These are phyloP conservation scores for Exophiala oligosperma DNA, from an alignment of 2,329 filamentous ascomycete genomes.

Conservation along the genomic window DNA sequence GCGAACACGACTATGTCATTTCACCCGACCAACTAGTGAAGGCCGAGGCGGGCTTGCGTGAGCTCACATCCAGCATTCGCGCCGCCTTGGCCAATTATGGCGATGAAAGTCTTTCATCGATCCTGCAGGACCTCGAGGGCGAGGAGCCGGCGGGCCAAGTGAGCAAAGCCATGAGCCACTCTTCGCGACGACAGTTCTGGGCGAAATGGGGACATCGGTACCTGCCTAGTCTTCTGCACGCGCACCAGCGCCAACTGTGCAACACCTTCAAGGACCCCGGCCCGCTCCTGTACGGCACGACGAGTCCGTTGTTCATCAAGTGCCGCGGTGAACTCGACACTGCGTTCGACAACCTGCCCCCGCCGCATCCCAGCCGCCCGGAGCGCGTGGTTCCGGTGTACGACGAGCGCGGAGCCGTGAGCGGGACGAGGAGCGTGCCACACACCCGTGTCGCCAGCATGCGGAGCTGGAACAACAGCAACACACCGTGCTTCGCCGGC, in stretches of 20 bases:
- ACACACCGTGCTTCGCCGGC: constrained; percentile 56
- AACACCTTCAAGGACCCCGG: constrained; percentile 64
- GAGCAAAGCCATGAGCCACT: constrained; percentile 17
- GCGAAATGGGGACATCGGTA: constrained; percentile 59
- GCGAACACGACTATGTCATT: constrained; percentile 38
- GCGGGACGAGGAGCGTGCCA: not conserved
- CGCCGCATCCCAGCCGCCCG: constrained; percentile 29
- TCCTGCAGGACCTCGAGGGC: constrained; percentile 53
- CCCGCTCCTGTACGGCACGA: constrained; percentile 54
- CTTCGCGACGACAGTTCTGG: constrained; percentile 38
- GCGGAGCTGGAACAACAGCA: constrained; percentile 45
- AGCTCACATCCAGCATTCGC: constrained; percentile 5
- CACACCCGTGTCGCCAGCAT: constrained; percentile 36
- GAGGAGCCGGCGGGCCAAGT: constrained; percentile 36
- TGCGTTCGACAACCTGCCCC: constrained; percentile 39
- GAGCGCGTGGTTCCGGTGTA: constrained; percentile 8
- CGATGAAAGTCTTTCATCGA: constrained; percentile 14
- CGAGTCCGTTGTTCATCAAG: constrained; percentile 53
- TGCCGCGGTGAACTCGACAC: constrained; percentile 53
- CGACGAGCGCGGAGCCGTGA: constrained; percentile 1
- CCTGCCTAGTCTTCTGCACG: constrained; percentile 57
- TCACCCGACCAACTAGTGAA: not conserved
- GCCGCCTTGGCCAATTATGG: not conserved
- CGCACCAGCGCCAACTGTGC: constrained; percentile 59
- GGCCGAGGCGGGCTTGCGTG: constrained; percentile 1